Evolutionary conservation across 257 asterid genomes (phyloP).

Genomic region (Linaria vulgaris): DNA sequence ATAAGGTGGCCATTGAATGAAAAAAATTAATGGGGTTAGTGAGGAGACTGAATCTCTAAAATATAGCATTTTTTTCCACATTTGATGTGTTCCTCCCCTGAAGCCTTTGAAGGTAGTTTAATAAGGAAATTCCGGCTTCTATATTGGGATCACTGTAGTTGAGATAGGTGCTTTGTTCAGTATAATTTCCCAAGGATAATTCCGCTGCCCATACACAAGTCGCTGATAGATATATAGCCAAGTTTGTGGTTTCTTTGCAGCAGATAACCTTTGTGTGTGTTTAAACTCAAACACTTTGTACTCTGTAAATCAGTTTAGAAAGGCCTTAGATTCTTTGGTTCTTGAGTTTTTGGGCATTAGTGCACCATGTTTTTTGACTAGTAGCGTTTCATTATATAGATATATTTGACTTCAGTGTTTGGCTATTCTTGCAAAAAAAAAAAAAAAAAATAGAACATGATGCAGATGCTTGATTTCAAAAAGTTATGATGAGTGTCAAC

Average conservation of each 20-base stretch:
- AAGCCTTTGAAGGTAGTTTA: neutral
- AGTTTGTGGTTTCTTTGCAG: neutral
- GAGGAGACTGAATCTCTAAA: no score
- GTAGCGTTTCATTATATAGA: no score
- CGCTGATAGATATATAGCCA: neutral
- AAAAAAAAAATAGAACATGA: no score
- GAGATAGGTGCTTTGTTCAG: no score
- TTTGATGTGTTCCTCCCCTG: neutral
- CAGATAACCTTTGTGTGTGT: neutral
- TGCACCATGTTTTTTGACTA: no score
- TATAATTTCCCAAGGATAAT: neutral
- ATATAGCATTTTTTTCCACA: no score
- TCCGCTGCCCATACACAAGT: neutral
- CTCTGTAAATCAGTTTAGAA: neutral
- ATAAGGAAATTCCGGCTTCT: neutral
- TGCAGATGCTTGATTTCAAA: no score
- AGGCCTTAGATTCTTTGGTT: neutral
- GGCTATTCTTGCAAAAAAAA: no score
- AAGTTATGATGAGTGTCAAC: no score
- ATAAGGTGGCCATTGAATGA: neutral
- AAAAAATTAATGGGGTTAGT: neutral
- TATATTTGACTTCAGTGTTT: no score
- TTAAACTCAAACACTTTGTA: neutral
- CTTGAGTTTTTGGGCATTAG: no score
- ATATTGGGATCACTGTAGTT: neutral